These are phyloP conservation scores for Orobanche coerulescens DNA, from an alignment of 257 asterid genomes.

Conservation along the genomic window DNA sequence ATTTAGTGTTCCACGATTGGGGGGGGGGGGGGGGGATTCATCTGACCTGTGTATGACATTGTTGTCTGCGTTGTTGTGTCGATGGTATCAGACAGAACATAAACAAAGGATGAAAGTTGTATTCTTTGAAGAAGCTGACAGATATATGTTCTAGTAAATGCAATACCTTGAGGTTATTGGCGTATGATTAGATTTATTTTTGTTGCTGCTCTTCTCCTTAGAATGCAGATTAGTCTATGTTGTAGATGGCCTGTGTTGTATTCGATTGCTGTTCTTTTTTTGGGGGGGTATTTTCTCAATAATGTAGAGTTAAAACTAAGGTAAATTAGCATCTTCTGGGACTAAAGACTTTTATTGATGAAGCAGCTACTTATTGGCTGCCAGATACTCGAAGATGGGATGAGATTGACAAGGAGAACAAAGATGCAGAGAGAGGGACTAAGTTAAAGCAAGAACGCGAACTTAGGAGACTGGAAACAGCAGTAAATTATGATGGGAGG, in stretches of 20 bases:
- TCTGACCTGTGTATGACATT: neutral
- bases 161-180: neutral
- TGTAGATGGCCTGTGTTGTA: neutral
- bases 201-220: neutral
- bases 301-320: constrained; percentile 4
- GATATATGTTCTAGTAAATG: neutral
- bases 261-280: neutral
- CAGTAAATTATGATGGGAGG: constrained; percentile 25
- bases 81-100: neutral
- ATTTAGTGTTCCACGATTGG: neutral
- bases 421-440: constrained; percentile 18
- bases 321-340: constrained; percentile 12
- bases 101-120: constrained; percentile 2
- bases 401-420: constrained; percentile 21
- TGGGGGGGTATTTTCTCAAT: constrained; percentile 1
- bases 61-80: neutral
- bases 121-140: neutral
- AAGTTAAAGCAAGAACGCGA: constrained; percentile 28
- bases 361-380: constrained; percentile 27
- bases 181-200: neutral
- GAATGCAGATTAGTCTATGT: neutral
- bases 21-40: neutral
- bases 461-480: constrained; percentile 28
- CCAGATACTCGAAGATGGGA: constrained; percentile 18
- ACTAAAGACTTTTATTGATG: constrained; percentile 18